phyloP scores from a whole-genome alignment of 2,329 filamentous ascomycete species.

The Shiraia bambusicola region DNA sequence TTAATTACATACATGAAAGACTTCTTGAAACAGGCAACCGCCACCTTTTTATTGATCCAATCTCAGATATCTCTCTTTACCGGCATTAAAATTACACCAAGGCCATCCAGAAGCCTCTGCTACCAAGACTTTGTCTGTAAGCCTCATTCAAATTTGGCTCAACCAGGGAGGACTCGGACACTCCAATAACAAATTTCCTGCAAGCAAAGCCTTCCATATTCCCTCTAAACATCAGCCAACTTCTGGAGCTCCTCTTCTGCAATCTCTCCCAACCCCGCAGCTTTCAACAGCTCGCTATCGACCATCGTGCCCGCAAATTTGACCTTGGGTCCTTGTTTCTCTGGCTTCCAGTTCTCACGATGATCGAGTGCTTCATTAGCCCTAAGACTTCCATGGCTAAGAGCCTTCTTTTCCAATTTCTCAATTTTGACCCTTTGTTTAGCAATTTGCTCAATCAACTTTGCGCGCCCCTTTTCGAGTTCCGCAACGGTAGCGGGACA shows the following conservation, averaged over 20 bases:
- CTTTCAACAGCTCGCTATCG: constrained; percentile 33
- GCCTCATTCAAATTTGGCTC: no score
- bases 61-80: no score
- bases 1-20: no score
- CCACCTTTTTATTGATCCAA: no score
- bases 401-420: constrained; percentile 16
- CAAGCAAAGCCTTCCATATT: no score
- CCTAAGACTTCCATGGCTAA: constrained; percentile 17
- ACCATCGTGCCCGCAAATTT: constrained; percentile 35
- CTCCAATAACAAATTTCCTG: no score
- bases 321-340: constrained; percentile 24
- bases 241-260: constrained; percentile 20
- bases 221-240: constrained; percentile 1
- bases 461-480: constrained; percentile 18
- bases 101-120: no score
- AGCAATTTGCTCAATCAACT: constrained; percentile 21
- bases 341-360: constrained; percentile 20
- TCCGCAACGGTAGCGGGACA: constrained; percentile 17
- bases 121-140: no score
- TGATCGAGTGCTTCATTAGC: constrained; percentile 16
- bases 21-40: no score
- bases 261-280: constrained; percentile 28
- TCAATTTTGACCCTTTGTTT: constrained; percentile 18
- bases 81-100: no score
- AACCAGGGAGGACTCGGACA: no score